phyloP scores from a whole-genome alignment of 2,329 filamentous ascomycete genomes.

The Stemphylium lycopersici region DNA sequence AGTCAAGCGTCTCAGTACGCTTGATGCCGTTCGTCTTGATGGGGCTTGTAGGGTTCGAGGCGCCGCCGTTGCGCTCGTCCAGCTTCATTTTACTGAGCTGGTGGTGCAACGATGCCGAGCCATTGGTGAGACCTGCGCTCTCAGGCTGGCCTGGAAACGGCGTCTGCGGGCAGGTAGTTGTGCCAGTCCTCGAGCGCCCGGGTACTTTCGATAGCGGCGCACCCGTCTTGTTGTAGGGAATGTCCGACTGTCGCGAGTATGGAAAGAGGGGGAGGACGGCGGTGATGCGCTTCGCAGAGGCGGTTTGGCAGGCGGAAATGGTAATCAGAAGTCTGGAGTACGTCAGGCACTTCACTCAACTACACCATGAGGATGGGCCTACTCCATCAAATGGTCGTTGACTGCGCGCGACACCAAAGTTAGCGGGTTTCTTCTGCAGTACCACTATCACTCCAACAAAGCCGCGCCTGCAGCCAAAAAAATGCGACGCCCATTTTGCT shows the following conservation, averaged over 20 bases:
- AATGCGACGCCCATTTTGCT: background rate
- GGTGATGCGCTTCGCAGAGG: conserved; percentile 89
- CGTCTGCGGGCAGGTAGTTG: conserved; percentile 85
- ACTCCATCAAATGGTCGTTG: conserved; percentile 94
- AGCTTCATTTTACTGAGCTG: conserved; percentile 72
- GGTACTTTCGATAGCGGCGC: conserved; percentile 79
- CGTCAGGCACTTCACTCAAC: conserved; percentile 36
- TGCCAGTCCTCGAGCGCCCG: conserved; percentile 54
- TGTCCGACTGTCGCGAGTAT: conserved; percentile 93
- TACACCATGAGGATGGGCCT: conserved; percentile 35
- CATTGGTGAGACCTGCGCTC: conserved; percentile 69
- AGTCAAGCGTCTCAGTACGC: conserved; percentile 44
- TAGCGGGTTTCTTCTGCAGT: conserved; percentile 22
- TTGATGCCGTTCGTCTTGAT: conserved; percentile 33
- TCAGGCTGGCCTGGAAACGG: conserved; percentile 75
- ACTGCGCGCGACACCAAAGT: conserved; percentile 54
- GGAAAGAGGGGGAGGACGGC: conserved; percentile 95
- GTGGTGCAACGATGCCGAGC: conserved; percentile 72
- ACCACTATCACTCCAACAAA: background rate
- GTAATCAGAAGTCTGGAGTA: conserved; percentile 77
- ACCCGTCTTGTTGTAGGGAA: conserved; percentile 94
- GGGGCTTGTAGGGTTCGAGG: conserved; percentile 35
- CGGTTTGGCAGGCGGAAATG: conserved; percentile 96
- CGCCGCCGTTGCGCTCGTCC: conserved; percentile 59
- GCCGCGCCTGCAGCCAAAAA: background rate